A percentile compares a stretch with the other conserved stretches of the same genome.
Conservation (phyloP, 305 asterid genomes). For the Andrographis paniculata region DNA sequence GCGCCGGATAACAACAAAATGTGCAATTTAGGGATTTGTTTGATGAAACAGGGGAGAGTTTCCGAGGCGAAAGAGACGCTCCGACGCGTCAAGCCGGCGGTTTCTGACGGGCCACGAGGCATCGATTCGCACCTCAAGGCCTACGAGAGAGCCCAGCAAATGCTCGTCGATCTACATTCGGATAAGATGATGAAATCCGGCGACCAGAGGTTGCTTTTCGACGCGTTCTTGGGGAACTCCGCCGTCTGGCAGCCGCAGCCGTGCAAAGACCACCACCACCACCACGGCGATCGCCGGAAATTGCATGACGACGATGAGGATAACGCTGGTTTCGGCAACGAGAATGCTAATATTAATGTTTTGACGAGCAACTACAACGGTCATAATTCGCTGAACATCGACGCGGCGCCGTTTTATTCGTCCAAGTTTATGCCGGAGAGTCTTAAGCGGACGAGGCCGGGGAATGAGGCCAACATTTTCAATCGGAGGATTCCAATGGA, state of each 20-base stretch:
- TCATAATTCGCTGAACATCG: slow-evolving; percentile 47
- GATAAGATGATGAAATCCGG: slow-evolving; percentile 67
- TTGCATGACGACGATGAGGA: slow-evolving; percentile 23
- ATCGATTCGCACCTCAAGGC: slow-evolving; percentile 94
- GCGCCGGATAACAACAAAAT: slow-evolving; percentile 93
- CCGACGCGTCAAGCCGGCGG: slow-evolving; percentile 79
- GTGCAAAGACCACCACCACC: slow-evolving; percentile 40
- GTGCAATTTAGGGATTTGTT: slow-evolving; percentile 89
- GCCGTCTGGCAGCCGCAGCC: slow-evolving; percentile 99
- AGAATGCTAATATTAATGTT: slow-evolving; percentile 43
- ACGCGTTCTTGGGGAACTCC: slow-evolving; percentile 75
- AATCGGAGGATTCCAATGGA: too few species aligned
- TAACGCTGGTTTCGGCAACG: slow-evolving; percentile 54
- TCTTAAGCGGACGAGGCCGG: slow-evolving; percentile 69
- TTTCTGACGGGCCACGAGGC: slow-evolving; percentile 75
- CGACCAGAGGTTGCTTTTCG: slow-evolving; percentile 65
- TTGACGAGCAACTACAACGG: slow-evolving; percentile 16
- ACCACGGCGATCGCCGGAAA: not conserved
- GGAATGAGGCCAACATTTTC: slow-evolving; percentile 25
- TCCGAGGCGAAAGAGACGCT: slow-evolving; percentile 75
- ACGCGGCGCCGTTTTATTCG: slow-evolving; percentile 62
- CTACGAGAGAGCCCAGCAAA: slow-evolving; percentile 89
- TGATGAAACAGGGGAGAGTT: slow-evolving; percentile 88
- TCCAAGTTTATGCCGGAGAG: slow-evolving; percentile 36
- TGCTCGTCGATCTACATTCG: slow-evolving; percentile 84